phyloP scores from a whole-genome alignment of 768 basidiomycete genomes.

The Trametes cubensis region DNA sequence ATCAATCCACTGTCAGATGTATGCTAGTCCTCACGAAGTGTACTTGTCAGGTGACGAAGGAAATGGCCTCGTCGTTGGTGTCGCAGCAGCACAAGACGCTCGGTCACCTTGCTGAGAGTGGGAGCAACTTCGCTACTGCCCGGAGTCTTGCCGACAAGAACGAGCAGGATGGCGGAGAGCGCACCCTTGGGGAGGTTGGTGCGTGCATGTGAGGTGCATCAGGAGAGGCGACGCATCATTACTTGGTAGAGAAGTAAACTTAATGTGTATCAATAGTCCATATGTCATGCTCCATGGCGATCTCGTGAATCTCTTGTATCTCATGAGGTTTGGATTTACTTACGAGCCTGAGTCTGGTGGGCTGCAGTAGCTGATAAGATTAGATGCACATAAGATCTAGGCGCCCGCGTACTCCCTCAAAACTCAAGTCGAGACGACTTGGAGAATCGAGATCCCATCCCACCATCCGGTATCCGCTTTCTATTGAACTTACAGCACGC shows the following conservation, averaged over 20 bases:
- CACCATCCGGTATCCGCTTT: too few relatives aligned
- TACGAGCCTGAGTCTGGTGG: background rate
- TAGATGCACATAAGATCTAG: background rate
- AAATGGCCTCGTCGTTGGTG: conserved; percentile 23
- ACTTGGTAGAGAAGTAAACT: background rate
- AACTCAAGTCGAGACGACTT: too few relatives aligned
- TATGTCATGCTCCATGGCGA: background rate
- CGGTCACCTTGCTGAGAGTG: conserved; percentile 26
- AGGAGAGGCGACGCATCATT: background rate
- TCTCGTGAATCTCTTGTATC: background rate
- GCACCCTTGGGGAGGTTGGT: background rate
- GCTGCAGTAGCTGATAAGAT: background rate
- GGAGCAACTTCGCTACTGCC: conserved; percentile 27
- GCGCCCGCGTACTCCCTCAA: too few relatives aligned
- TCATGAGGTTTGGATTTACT: background rate
- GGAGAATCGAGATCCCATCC: too few relatives aligned
- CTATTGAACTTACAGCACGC: too few relatives aligned
- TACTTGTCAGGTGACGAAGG: conserved; percentile 21
- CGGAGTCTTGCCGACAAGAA: conserved; percentile 29
- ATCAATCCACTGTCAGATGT: too few relatives aligned
- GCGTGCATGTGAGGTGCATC: background rate
- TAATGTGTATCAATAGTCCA: background rate
- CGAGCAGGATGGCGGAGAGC: conserved; percentile 20
- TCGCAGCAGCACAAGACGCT: conserved; percentile 28
- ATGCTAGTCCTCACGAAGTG: background rate